Conservation (phyloP, 1,284 basidiomycete species). For the Pholiota adiposa region DNA sequence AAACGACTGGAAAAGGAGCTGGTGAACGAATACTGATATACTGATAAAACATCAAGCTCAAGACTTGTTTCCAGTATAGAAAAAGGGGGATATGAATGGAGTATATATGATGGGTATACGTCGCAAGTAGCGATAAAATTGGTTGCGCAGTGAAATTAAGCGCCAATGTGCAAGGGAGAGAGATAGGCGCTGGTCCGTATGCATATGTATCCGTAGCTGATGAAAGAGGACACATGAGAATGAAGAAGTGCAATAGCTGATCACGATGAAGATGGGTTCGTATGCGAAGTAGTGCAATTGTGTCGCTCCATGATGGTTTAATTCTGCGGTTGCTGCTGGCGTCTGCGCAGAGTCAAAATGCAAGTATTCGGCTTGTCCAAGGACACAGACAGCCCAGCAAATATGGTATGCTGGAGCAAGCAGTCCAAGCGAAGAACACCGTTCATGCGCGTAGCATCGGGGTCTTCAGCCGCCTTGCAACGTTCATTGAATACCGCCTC, state of each 20-base stretch:
- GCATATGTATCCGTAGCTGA: neutral
- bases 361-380: conserved; percentile 39
- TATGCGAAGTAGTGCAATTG: neutral
- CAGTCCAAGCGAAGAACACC: conserved; percentile 54
- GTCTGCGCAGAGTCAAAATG: conserved; percentile 47
- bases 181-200: neutral
- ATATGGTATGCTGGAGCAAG: conserved; percentile 48
- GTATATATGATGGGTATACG: neutral
- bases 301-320: neutral
- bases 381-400: conserved; percentile 51
- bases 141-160: neutral
- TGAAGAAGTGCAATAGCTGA: neutral
- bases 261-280: neutral
- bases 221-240: neutral
- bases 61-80: too few species aligned
- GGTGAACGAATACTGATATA: too few species aligned
- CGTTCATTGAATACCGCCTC: conserved; percentile 45
- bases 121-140: neutral
- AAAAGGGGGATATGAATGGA: neutral
- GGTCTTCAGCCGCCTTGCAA: conserved; percentile 38
- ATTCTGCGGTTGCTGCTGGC: conserved; percentile 27
- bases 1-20: too few species aligned
- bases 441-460: conserved; percentile 33
- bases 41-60: too few species aligned
- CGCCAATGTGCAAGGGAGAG: neutral